Conservation (phyloP, 2,329 filamentous ascomycete species). For the Ceratocystiopsis brevicomis region DNA sequence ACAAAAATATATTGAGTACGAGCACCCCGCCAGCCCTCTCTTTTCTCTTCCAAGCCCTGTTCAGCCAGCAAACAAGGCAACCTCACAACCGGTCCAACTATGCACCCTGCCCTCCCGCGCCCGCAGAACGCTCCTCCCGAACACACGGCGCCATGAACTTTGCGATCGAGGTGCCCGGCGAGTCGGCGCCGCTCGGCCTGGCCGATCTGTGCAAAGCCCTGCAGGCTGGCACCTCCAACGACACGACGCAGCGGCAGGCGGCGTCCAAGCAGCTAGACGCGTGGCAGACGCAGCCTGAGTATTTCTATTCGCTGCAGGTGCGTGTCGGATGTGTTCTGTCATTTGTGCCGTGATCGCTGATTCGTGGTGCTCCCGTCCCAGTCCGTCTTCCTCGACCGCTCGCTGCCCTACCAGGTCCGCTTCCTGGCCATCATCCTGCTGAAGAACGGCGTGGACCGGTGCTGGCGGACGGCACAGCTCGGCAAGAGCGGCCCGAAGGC, state of each 20-base stretch:
- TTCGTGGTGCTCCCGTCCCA: no score
- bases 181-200: conserved; percentile 51
- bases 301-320: conserved; percentile 52
- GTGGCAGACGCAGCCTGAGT: conserved; percentile 50
- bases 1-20: no score
- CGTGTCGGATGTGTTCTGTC: no score
- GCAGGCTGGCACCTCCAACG: conserved; percentile 41
- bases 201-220: conserved; percentile 46
- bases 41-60: no score
- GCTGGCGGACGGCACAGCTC: conserved; percentile 54
- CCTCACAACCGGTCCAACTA: no score
- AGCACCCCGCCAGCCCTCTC: no score
- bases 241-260: conserved; percentile 44
- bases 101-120: no score
- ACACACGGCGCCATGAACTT: conserved; percentile 37
- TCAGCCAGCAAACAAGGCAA: no score
- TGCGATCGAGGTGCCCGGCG: conserved; percentile 61
- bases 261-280: conserved; percentile 50
- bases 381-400: conserved; percentile 65
- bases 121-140: neutral
- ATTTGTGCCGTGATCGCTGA: no score
- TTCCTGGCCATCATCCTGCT: conserved; percentile 85
- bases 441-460: conserved; percentile 90
- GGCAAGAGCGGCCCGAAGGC: conserved; percentile 46
- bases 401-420: conserved; percentile 57